Percentiles rank a stretch among this genome's conserved stretches.
Conservation (phyloP, 2,329 filamentous ascomycete genomes). For the Penicillium sp. region DNA sequence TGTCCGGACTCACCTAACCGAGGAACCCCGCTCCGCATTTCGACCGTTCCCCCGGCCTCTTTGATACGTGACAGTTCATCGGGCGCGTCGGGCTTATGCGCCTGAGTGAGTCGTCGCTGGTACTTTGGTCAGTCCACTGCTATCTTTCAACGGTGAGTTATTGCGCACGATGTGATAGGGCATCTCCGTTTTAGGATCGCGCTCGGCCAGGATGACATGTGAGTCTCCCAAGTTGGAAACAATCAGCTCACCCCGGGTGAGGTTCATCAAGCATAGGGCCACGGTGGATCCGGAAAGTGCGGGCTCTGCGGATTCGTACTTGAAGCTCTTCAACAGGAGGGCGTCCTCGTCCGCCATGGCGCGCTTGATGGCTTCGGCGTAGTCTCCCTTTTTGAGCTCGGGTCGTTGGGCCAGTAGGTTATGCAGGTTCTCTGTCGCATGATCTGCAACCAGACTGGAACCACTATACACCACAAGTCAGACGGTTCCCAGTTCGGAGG, state of each 20-base stretch:
- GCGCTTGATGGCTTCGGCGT: conserved; percentile 30
- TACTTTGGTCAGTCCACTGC: neutral
- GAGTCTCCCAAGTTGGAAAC: conserved; percentile 38
- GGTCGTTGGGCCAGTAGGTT: conserved; percentile 27
- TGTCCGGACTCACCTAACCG: conserved; percentile 28
- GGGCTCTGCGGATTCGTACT: conserved; percentile 25
- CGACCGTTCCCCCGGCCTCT: conserved; percentile 31
- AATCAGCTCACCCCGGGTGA: conserved; percentile 31
- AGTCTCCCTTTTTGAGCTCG: conserved; percentile 31
- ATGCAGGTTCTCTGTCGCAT: conserved; percentile 30
- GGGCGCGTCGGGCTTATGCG: conserved; percentile 33
- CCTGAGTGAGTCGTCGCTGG: conserved; percentile 33
- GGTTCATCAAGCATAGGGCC: conserved; percentile 34
- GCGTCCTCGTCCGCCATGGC: conserved; percentile 32
- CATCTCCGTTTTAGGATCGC: conserved; percentile 25
- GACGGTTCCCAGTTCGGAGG: neutral
- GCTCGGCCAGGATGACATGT: conserved; percentile 34
- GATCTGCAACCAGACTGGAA: conserved; percentile 32
- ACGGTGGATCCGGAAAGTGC: conserved; percentile 34
- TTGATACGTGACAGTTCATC: conserved; percentile 33
- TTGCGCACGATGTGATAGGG: conserved; percentile 26
- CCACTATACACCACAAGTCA: conserved; percentile 22
- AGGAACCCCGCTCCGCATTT: conserved; percentile 24
- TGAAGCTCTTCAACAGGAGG: conserved; percentile 28
- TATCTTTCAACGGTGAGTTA: neutral